Evolutionary conservation across 257 asterid genomes (phyloP).

Genomic region (Ehretia macrophylla): DNA sequence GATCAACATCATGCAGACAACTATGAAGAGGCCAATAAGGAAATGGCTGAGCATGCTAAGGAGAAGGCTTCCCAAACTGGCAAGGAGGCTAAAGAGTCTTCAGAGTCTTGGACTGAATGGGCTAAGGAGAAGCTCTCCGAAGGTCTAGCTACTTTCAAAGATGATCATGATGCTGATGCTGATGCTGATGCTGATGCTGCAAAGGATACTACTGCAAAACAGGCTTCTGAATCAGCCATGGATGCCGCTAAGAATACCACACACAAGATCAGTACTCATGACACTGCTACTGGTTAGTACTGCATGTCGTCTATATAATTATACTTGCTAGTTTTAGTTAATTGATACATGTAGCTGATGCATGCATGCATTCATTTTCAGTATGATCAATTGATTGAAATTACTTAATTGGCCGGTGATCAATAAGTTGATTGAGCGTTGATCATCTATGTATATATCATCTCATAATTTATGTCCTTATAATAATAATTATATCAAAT

Average conservation of each 20-base stretch:
- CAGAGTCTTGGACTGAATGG: slow-evolving; percentile 61
- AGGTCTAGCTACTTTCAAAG: slow-evolving; percentile 29
- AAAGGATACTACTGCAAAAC: too few relatives aligned
- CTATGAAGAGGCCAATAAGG: slow-evolving; percentile 1
- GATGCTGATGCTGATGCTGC: too few relatives aligned
- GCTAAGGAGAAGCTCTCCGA: slow-evolving; percentile 54
- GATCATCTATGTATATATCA: too few relatives aligned
- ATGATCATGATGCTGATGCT: slow-evolving; percentile 8
- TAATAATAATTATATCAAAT: too few relatives aligned
- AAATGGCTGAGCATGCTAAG: slow-evolving; percentile 1
- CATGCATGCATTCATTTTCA: too few relatives aligned
- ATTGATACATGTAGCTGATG: too few relatives aligned
- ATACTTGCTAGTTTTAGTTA: neutral
- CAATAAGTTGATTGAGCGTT: too few relatives aligned
- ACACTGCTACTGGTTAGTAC: slow-evolving; percentile 26
- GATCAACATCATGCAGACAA: neutral
- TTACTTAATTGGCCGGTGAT: too few relatives aligned
- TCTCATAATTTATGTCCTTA: too few relatives aligned
- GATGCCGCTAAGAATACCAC: slow-evolving; percentile 29
- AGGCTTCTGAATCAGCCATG: too few relatives aligned
- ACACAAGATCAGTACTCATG: slow-evolving; percentile 27
- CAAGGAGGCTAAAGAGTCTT: slow-evolving; percentile 21
- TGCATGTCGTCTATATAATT: too few relatives aligned
- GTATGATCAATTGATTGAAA: too few relatives aligned
- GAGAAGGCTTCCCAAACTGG: slow-evolving; percentile 11